Evolutionary conservation across 495 filamentous ascomycete genomes (phyloP).

Genomic region (Penicillium desertorum): DNA sequence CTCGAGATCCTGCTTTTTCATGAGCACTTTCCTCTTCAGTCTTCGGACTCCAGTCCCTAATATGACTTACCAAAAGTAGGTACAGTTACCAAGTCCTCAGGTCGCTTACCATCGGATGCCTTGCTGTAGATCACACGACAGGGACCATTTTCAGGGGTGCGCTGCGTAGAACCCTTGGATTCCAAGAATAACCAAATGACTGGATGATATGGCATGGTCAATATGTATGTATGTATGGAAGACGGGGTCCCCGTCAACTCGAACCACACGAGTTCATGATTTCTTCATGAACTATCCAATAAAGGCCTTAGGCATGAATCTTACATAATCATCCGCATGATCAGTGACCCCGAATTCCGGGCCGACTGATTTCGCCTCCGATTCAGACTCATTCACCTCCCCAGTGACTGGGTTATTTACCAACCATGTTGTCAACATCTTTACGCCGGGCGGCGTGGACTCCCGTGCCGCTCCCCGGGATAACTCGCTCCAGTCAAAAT

Average conservation of each 20-base stretch:
- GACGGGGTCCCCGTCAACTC: background rate
- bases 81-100: background rate
- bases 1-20: slow-evolving; percentile 12
- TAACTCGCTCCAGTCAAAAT: slow-evolving; percentile 33
- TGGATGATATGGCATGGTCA: background rate
- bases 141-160: background rate
- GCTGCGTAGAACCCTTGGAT: background rate
- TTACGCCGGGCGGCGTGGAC: slow-evolving; percentile 49
- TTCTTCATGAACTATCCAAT: background rate
- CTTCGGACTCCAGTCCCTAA: background rate
- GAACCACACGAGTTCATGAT: background rate
- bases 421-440: slow-evolving; percentile 52
- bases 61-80: background rate
- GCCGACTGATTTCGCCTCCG: slow-evolving; percentile 47
- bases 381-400: slow-evolving; percentile 31
- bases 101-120: background rate
- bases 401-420: slow-evolving; percentile 29
- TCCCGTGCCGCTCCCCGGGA: slow-evolving; percentile 37
- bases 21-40: background rate
- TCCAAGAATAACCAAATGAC: background rate
- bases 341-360: slow-evolving; percentile 38
- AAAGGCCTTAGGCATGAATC: slow-evolving; percentile 23
- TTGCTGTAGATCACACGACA: slow-evolving; percentile 4
- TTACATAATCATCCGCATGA: slow-evolving; percentile 45
- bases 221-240: background rate